A percentile compares a stretch with the other conserved stretches of the same genome.
These are phyloP conservation scores for Lipomyces orientalis DNA, from an alignment of 805 yeast genomes.

Conservation along the genomic window DNA sequence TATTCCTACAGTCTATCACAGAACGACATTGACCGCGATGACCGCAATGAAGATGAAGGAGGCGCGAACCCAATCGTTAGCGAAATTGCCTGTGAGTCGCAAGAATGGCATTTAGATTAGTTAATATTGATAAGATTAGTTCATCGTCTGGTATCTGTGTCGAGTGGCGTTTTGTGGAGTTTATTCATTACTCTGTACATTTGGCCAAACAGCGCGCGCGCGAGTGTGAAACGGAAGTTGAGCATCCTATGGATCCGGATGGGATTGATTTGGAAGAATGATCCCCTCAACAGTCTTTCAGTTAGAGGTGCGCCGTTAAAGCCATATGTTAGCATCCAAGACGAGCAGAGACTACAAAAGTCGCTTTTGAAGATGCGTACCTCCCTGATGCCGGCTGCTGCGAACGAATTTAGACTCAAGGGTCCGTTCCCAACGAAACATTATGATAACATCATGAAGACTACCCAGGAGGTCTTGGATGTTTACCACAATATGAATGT, in stretches of 20 bases:
- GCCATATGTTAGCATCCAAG: constrained; percentile 22
- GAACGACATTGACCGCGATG: constrained; percentile 56
- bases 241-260: constrained; percentile 76
- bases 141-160: constrained; percentile 76
- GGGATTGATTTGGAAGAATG: constrained; percentile 82
- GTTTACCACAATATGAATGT: constrained; percentile 75
- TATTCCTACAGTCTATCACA: constrained; percentile 73
- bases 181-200: constrained; percentile 60
- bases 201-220: constrained; percentile 76
- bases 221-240: constrained; percentile 66
- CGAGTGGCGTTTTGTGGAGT: constrained; percentile 79
- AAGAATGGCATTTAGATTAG: too few species aligned
- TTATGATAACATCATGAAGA: constrained; percentile 57
- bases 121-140: constrained; percentile 39
- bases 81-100: constrained; percentile 62
- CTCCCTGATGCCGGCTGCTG: constrained; percentile 38
- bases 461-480: constrained; percentile 71
- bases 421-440: constrained; percentile 67
- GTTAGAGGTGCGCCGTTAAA: constrained; percentile 9
- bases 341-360: constrained; percentile 25
- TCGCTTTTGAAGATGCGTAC: constrained; percentile 36
- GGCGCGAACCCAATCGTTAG: constrained; percentile 69
- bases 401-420: constrained; percentile 70
- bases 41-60: constrained; percentile 64
- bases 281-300: constrained; percentile 56